Base-by-base conservation (phyloP, 495 filamentous ascomycete species). In the Baudoinia panamericana region DNA sequence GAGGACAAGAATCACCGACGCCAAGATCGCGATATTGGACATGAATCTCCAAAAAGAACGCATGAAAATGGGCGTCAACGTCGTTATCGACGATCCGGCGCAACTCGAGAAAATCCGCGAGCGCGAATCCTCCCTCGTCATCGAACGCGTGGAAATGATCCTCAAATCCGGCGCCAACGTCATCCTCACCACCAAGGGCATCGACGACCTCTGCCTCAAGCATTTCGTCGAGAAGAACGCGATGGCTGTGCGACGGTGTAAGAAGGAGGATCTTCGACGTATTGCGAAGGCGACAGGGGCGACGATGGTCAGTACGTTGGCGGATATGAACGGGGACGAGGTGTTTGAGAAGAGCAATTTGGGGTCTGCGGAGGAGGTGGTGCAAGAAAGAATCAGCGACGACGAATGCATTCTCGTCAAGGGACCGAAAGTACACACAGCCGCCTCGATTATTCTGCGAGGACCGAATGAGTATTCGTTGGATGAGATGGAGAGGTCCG, bases 41-140 rank as follows among this genome's bases (percentile, higher is more conserved):
- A 96, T 99, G 67, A 99, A 99, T 63, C 62, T 99, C 48, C 88
- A 95, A 58, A 99, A 96, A 64, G 85, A 93, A 65, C 72, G 90
- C 46, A 96, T 99, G 90, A 95, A 96, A 71, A 68, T 99, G 12
- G 90, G 90, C 45, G 92, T 99, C 35, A 85, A 99, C 54, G 93
- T 99, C 58, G 95, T 90, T 16, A 81, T 99, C 39, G 90, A 96
- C 41, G 90, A 99, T 59, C 90, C 90, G 21, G 76, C 86, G 49
- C 92, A 96, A 63, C 72, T 99, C 22, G 92, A 99, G 67, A 84
- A 93, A 65, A 99, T 99, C 52, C 74, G 90, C 29, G 73, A 88
- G 54, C 75, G 92, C 36, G 90, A 99, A 56, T 67, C 84, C 2
- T 80, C 84, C 41, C 93, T 99, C 63, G 81, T 99, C 29, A 70